Evolutionary conservation across 2,329 filamentous ascomycete genomes (phyloP), one percentile per base, ranked within the genome.

Genomic region (Fusarium papillatum): DNA sequence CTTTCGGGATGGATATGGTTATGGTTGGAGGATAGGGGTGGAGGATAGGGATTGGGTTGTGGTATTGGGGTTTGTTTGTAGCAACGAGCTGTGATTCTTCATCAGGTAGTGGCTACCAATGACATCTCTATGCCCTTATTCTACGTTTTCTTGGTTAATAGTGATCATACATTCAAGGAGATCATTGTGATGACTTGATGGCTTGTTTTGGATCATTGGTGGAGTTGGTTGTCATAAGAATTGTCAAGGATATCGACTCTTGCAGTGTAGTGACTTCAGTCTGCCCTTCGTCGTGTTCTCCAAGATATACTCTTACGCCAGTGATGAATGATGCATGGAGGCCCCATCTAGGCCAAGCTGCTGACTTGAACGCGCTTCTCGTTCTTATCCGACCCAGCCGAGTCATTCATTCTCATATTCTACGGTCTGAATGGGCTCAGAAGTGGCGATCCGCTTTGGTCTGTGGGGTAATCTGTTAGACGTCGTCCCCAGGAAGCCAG

Each of bases 401-500:
- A 31, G 4, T 55, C 50, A 55, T 55, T 55, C 50, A 55, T 55
- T 55, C 29, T 34, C 50, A 14, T 13, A 55, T 11, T 55, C 50
- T 5, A 31, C 50, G 6, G 19, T 31, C 19, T 55, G 50, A 2
- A 55, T 31, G 6, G 50, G 50, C 50, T 55, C 50, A 7, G 50
- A 55, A 31, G 50, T 34, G 0, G 50, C 50, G 11, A 55, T 55
- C 3, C 29, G 50, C 50, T 55, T 55, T 6, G 50, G 50, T 1
- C 50, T 55, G 4, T 31, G 11, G 2, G 2, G 22, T n/a, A 8
- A 55, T 14, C n/a, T 5, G 29, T 55, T 34, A 55, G 48, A 14
- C 3, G 14, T n/a, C 17, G 2, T 9, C 13, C 2, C 19, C 29
- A 14, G 8, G 19, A 2, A 4, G 2, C 2, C 10, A n/a, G 26